These are phyloP conservation scores for Claviceps pazoutovae DNA, from an alignment of 2,329 filamentous ascomycete species.

Conservation along the genomic window DNA sequence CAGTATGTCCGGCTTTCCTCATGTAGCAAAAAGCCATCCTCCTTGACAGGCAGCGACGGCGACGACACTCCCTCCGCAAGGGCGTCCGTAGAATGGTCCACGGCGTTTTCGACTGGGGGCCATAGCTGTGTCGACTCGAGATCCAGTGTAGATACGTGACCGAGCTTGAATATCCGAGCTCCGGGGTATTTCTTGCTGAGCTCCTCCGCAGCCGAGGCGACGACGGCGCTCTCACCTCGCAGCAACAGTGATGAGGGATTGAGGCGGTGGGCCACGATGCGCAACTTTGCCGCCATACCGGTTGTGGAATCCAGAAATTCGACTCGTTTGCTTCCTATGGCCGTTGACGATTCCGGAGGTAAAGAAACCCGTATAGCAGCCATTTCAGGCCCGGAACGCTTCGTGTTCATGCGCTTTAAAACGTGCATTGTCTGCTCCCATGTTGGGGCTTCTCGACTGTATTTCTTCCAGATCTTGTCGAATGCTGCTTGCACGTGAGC, in stretches of 20 bases:
- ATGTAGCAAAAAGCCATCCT: slow-evolving; percentile 21
- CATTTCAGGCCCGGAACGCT: slow-evolving; percentile 18
- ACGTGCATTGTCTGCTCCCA: slow-evolving; percentile 27
- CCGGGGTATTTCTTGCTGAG: slow-evolving; percentile 17
- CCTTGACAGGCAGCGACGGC: slow-evolving; percentile 8
- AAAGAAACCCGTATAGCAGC: slow-evolving; percentile 23
- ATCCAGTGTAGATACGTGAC: slow-evolving; percentile 20
- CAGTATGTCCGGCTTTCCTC: slow-evolving; percentile 18
- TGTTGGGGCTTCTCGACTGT: slow-evolving; percentile 17
- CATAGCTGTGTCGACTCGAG: slow-evolving; percentile 23
- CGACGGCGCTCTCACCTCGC: slow-evolving; percentile 17
- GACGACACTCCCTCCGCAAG: slow-evolving; percentile 11
- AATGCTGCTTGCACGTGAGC: slow-evolving; percentile 23
- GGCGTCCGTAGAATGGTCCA: slow-evolving; percentile 7
- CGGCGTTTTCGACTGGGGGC: slow-evolving; percentile 18
- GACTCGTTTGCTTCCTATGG: slow-evolving; percentile 19
- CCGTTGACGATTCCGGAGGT: slow-evolving; percentile 20
- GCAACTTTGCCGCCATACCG: slow-evolving; percentile 19
- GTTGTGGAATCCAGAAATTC: slow-evolving; percentile 22
- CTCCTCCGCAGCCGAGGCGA: slow-evolving; percentile 22
- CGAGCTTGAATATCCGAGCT: slow-evolving; percentile 22
- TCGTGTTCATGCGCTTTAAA: slow-evolving; percentile 24
- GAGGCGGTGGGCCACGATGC: slow-evolving; percentile 19
- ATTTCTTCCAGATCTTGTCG: slow-evolving; percentile 19
- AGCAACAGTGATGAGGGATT: slow-evolving; percentile 19